Evolutionary conservation across 495 filamentous ascomycete genomes (phyloP).

Genomic region (Aspergillus coremiiformis): DNA sequence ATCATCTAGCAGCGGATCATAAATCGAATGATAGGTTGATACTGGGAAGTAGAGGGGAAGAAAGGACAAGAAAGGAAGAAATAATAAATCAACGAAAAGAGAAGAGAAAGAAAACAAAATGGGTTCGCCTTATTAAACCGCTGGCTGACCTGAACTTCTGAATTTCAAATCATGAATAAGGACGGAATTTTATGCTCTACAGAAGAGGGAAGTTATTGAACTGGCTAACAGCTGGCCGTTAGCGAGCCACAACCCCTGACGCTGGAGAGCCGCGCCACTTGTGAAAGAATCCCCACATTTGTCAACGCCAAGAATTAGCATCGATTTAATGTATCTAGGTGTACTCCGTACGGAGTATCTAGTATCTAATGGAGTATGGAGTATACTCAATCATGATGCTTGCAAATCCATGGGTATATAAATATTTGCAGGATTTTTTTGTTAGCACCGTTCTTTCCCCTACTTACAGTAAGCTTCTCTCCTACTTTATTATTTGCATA

Average conservation of each 20-base stretch:
- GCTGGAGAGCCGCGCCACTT: constrained; percentile 36
- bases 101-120: constrained; percentile 1
- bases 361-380: too few species aligned
- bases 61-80: too few species aligned
- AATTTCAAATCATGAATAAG: constrained; percentile 3
- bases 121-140: neutral
- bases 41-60: too few species aligned
- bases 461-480: neutral
- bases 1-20: constrained; percentile 10
- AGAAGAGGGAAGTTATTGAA: constrained; percentile 19
- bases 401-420: neutral
- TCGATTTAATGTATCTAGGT: too few species aligned
- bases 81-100: too few species aligned
- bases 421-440: neutral
- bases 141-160: neutral
- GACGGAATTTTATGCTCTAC: constrained; percentile 11
- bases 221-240: constrained; percentile 28
- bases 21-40: neutral
- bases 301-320: constrained; percentile 15
- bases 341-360: neutral
- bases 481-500: neutral
- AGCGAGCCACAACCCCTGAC: constrained; percentile 41
- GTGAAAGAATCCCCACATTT: constrained; percentile 19
- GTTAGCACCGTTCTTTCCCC: neutral
- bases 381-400: neutral